Percentiles rank a stretch among this genome's conserved stretches.
phyloP scores from a whole-genome alignment of 345 rosid species.

The Lumnitzera racemosa region DNA sequence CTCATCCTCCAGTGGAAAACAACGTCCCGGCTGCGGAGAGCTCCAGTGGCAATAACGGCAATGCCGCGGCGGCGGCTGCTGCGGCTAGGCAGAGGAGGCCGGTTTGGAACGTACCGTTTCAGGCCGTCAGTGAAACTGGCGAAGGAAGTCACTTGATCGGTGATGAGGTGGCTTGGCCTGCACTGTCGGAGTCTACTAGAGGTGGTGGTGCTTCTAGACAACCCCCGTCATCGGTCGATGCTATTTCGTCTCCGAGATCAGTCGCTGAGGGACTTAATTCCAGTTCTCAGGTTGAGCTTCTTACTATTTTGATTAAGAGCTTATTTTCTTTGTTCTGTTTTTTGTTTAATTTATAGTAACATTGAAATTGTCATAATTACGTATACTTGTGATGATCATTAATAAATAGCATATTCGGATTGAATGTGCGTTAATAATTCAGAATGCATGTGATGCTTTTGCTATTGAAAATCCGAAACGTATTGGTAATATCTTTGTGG shows the following conservation, averaged over 20 bases:
- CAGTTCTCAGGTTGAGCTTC: too few relatives aligned
- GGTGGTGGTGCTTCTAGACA: constrained; percentile 1
- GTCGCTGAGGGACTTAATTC: constrained; percentile 29
- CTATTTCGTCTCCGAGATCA: constrained; percentile 18
- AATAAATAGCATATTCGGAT: too few relatives aligned
- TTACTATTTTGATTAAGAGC: too few relatives aligned
- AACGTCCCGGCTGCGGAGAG: constrained; percentile 7
- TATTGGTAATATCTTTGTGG: too few relatives aligned
- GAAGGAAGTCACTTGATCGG: constrained; percentile 44
- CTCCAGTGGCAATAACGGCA: constrained; percentile 22
- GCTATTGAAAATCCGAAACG: too few relatives aligned
- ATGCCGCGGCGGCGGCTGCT: constrained; percentile 14
- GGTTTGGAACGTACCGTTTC: constrained; percentile 50
- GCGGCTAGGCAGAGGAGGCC: constrained; percentile 27
- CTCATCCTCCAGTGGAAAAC: constrained; percentile 14
- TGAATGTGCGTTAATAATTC: too few relatives aligned
- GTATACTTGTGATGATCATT: too few relatives aligned
- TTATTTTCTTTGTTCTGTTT: too few relatives aligned
- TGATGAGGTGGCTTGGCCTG: constrained; percentile 56
- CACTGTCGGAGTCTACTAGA: constrained; percentile 44
- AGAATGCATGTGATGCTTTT: too few relatives aligned
- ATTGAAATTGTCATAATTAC: too few relatives aligned
- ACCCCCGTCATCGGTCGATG: constrained; percentile 28
- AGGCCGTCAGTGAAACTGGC: constrained; percentile 11
- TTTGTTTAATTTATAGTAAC: too few relatives aligned